These are phyloP conservation scores for Manihot esculenta DNA, from an alignment of 441 rosid genomes.

Conservation along the genomic window DNA sequence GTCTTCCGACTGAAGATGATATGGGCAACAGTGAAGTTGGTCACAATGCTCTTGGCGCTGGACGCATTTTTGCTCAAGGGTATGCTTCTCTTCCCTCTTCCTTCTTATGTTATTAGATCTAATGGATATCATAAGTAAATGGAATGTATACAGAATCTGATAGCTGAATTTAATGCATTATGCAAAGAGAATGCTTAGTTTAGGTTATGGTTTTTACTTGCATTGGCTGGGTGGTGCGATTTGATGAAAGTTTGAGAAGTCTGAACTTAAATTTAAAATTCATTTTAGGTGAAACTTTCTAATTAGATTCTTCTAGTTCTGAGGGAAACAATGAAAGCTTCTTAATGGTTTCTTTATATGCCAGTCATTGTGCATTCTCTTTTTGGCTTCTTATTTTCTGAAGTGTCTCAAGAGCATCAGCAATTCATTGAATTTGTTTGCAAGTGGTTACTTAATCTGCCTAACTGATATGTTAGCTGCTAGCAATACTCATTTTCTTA, in stretches of 20 bases:
- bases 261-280: background rate
- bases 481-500: background rate
- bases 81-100: constrained; percentile 19
- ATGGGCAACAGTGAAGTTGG: constrained; percentile 99
- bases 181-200: background rate
- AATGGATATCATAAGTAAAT: too few species aligned
- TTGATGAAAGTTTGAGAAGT: background rate
- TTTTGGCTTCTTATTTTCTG: background rate
- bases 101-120: too few species aligned
- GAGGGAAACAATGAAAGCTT: background rate
- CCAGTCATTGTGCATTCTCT: background rate
- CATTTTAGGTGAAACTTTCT: too few species aligned
- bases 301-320: too few species aligned
- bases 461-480: background rate
- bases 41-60: constrained; percentile 98
- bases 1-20: constrained; percentile 95
- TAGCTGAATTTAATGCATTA: too few species aligned
- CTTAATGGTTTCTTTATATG: background rate
- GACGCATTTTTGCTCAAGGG: constrained; percentile 95
- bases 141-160: too few species aligned
- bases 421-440: background rate
- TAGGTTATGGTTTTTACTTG: background rate
- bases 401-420: background rate
- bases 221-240: background rate
- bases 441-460: background rate